These are phyloP conservation scores for Pugionium cornutum DNA, from an alignment of 345 rosid species.

Conservation along the genomic window DNA sequence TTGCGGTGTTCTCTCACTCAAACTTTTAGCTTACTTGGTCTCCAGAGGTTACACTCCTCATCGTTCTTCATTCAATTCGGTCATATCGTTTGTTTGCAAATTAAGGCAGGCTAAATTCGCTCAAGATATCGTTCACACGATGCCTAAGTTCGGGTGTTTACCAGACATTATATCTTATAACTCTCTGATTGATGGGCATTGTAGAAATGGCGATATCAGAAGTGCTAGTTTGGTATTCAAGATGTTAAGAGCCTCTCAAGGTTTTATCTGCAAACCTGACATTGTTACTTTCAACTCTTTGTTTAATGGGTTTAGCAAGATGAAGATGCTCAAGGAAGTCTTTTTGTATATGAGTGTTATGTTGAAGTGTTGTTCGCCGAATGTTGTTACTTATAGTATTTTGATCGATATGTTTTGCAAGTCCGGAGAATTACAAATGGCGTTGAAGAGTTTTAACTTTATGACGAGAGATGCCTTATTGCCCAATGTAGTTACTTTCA, in stretches of 20 bases:
- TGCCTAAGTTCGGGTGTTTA: conserved; percentile 41
- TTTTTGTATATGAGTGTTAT: conserved; percentile 49
- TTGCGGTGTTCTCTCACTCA: conserved; percentile 47
- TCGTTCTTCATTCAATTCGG: conserved; percentile 50
- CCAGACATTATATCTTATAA: conserved; percentile 48
- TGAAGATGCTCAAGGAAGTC: conserved; percentile 39
- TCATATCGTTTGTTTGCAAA: conserved; percentile 41
- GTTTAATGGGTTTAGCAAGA: conserved; percentile 51
- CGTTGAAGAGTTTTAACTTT: conserved; percentile 33
- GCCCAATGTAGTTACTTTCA: conserved; percentile 47
- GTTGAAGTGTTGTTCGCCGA: conserved; percentile 46
- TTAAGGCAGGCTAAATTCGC: conserved; percentile 41
- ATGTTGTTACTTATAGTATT: conserved; percentile 47
- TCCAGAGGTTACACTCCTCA: conserved; percentile 47
- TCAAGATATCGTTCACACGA: conserved; percentile 36
- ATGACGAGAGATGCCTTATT: conserved; percentile 44
- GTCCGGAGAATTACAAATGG: conserved; percentile 37
- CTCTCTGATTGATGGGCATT: conserved; percentile 50
- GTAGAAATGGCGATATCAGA: conserved; percentile 36
- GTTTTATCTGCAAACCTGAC: conserved; percentile 39
- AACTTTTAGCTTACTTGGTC: conserved; percentile 44
- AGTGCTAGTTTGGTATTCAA: conserved; percentile 40
- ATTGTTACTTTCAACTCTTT: conserved; percentile 48
- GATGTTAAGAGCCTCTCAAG: conserved; percentile 33
- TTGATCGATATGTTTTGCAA: conserved; percentile 50